A percentile compares a stretch with the other conserved stretches of the same genome.
phyloP scores from a whole-genome alignment of 768 basidiomycete species.

The Clathrus columnatus region DNA sequence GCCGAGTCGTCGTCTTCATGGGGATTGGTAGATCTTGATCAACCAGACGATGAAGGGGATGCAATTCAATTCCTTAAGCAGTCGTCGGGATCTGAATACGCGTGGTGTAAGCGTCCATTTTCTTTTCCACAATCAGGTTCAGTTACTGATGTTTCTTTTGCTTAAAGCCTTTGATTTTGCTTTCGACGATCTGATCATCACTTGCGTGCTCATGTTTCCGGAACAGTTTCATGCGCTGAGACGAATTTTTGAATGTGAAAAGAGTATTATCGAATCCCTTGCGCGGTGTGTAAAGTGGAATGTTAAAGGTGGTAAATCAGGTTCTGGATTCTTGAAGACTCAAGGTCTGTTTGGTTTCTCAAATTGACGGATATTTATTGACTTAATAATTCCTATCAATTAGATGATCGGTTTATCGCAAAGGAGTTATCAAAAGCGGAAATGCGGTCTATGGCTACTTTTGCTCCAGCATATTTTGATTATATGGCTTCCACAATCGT shows the following conservation, averaged over 20 bases:
- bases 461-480: slow-evolving; percentile 95
- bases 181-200: slow-evolving; percentile 71
- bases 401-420: slow-evolving; percentile 97
- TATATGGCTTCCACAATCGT: slow-evolving; percentile 95
- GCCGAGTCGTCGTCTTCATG: slow-evolving; percentile 84
- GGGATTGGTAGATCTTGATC: slow-evolving; percentile 84
- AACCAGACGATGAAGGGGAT: slow-evolving; percentile 35
- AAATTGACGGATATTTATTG: too few species aligned
- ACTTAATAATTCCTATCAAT: too few species aligned
- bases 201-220: slow-evolving; percentile 89
- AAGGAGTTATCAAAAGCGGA: slow-evolving; percentile 91
- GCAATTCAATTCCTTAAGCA: slow-evolving; percentile 12
- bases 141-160: slow-evolving; percentile 10
- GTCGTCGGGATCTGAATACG: slow-evolving; percentile 2
- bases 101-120: slow-evolving; percentile 4
- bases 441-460: slow-evolving; percentile 90
- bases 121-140: not conserved
- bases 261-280: slow-evolving; percentile 87
- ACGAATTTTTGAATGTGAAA: slow-evolving; percentile 87
- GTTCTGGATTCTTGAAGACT: slow-evolving; percentile 94
- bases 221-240: slow-evolving; percentile 95
- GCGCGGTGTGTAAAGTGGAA: slow-evolving; percentile 96
- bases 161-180: slow-evolving; percentile 72
- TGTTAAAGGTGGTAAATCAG: slow-evolving; percentile 90
- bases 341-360: slow-evolving; percentile 59